Percentiles rank a stretch among this genome's conserved stretches.
Evolutionary conservation across 2,329 filamentous ascomycete genomes (phyloP).

Genomic region (Fusarium denticulatum): DNA sequence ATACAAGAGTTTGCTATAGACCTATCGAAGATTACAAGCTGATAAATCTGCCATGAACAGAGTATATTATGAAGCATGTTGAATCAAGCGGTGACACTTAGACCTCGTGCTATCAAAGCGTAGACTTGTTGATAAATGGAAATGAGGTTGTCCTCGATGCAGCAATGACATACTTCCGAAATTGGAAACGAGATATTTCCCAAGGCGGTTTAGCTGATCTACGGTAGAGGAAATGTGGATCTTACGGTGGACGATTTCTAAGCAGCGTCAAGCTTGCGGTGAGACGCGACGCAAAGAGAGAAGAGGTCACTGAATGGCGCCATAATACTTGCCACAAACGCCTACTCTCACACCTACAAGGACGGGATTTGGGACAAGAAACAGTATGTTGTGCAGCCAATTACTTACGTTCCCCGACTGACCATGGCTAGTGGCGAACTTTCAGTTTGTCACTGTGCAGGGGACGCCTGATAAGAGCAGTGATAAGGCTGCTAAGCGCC

Average conservation of each 20-base stretch:
- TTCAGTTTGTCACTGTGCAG: constrained; percentile 30
- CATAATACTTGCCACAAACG: neutral
- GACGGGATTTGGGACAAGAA: rapidly evolving
- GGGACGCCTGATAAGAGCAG: neutral
- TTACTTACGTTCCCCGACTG: neutral
- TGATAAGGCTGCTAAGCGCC: neutral
- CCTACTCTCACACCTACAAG: neutral
- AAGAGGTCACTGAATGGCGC: neutral
- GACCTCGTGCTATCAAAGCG: neutral
- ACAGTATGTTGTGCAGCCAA: neutral
- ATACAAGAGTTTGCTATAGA: neutral
- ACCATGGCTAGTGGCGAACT: constrained; percentile 4
- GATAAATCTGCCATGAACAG: neutral
- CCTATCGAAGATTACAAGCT: neutral
- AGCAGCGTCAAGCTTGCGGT: neutral
- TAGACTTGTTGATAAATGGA: neutral
- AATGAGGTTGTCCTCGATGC: neutral
- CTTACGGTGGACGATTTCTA: neutral
- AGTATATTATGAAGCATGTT: neutral
- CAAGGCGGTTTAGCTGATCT: neutral
- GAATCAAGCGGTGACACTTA: too few species aligned
- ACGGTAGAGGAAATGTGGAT: neutral
- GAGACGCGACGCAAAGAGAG: neutral
- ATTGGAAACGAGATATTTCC: constrained; percentile 2
- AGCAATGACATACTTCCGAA: constrained; percentile 12